A percentile compares a stretch with the other conserved stretches of the same genome.
phyloP scores from a whole-genome alignment of 345 rosid species.

The Salix viminalis region DNA sequence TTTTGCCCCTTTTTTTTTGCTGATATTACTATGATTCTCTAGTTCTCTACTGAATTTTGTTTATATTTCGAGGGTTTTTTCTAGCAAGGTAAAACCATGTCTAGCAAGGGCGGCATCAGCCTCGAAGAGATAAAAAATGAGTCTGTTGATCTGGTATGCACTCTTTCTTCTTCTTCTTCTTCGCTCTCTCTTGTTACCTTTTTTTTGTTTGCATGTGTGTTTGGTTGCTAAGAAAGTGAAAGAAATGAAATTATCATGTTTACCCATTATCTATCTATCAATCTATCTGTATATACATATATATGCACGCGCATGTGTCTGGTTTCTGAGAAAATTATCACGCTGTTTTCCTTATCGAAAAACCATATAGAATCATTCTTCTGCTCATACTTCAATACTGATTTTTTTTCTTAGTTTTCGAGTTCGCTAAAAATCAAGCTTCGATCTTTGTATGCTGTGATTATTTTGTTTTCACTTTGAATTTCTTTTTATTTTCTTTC shows the following conservation, averaged over 20 bases:
- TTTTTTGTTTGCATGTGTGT: neutral
- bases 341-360: neutral
- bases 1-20: neutral
- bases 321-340: neutral
- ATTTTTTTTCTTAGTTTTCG: neutral
- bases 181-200: neutral
- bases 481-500: too few relatives aligned
- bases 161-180: neutral
- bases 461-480: too few relatives aligned
- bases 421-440: too few relatives aligned
- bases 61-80: neutral
- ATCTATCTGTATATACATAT: neutral
- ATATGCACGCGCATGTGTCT: neutral
- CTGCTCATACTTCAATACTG: neutral
- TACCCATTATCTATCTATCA: neutral
- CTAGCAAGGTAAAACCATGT: conserved; percentile 18
- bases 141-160: conserved; percentile 66
- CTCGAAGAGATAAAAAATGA: conserved; percentile 68
- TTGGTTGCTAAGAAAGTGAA: neutral
- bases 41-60: neutral
- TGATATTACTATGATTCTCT: neutral
- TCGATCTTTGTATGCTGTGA: too few relatives aligned
- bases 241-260: neutral
- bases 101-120: conserved; percentile 36
- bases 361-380: neutral